Evolutionary conservation across 352 stramenopile genomes (phyloP).

Genomic region (Globisporangium cylindrosporum): DNA sequence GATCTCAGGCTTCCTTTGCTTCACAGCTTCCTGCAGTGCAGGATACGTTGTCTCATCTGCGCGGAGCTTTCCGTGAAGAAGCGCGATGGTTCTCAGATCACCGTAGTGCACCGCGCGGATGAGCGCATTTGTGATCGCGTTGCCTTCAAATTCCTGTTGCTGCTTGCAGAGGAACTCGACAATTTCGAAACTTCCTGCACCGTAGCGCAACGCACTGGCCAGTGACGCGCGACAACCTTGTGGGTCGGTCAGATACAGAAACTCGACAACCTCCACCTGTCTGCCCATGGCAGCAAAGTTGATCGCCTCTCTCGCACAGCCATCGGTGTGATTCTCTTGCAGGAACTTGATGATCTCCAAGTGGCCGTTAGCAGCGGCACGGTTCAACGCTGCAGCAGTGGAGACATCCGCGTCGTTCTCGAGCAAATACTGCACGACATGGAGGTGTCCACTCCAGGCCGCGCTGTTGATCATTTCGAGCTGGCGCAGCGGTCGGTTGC

Average conservation of each 20-base stretch:
- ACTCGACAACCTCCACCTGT: neutral
- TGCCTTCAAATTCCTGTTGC: neutral
- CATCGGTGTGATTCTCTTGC: neutral
- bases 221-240: neutral
- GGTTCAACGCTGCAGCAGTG: neutral
- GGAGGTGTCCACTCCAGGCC: neutral
- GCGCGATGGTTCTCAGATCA: neutral
- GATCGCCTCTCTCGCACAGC: neutral
- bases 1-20: neutral
- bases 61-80: neutral
- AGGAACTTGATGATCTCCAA: neutral
- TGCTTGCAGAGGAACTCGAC: neutral
- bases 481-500: neutral
- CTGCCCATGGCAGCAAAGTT: neutral
- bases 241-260: neutral
- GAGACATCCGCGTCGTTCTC: neutral
- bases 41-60: neutral
- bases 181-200: neutral
- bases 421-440: neutral
- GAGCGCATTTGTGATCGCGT: neutral
- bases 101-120: neutral
- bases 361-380: neutral
- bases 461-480: neutral
- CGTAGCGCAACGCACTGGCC: neutral
- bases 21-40: neutral